Percentiles rank a stretch among this genome's conserved stretches.
Evolutionary conservation across 2,329 filamentous ascomycete species (phyloP).

Genomic region (Myriangium duriaei): DNA sequence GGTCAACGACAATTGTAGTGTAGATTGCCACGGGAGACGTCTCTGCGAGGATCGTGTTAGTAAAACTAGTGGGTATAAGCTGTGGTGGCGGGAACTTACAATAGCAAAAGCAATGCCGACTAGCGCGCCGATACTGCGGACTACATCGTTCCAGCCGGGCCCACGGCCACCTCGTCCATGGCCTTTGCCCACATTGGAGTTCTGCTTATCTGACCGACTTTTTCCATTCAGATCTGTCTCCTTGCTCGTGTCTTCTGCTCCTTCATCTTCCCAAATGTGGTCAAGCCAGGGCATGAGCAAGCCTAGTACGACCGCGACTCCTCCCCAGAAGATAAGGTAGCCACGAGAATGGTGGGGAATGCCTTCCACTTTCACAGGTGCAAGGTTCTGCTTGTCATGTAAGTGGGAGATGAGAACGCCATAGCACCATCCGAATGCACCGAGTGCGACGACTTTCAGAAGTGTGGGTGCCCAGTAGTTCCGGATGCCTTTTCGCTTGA

Average conservation of each 20-base stretch:
- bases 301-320: constrained; percentile 65
- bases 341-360: constrained; percentile 45
- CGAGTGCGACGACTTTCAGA: constrained; percentile 43
- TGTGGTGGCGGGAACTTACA: too few species aligned
- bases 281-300: constrained; percentile 78
- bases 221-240: constrained; percentile 5
- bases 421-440: constrained; percentile 69
- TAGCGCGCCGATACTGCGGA: constrained; percentile 58
- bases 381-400: constrained; percentile 54
- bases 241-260: constrained; percentile 25
- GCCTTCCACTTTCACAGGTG: constrained; percentile 47
- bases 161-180: constrained; percentile 15
- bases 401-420: constrained; percentile 70
- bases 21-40: constrained; percentile 84
- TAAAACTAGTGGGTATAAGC: constrained; percentile 8
- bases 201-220: constrained; percentile 11
- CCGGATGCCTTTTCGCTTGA: constrained; percentile 16
- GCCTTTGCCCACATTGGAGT: constrained; percentile 9
- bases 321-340: constrained; percentile 72
- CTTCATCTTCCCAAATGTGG: constrained; percentile 50
- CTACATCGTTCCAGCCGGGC: constrained; percentile 64
- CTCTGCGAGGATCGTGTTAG: constrained; percentile 49
- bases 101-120: constrained; percentile 69
- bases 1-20: constrained; percentile 81
- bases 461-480: constrained; percentile 32